A percentile compares a stretch with the other conserved stretches of the same genome.
Conservation (phyloP, 352 stramenopile genomes). For the Aphanomyces cochlioides region DNA sequence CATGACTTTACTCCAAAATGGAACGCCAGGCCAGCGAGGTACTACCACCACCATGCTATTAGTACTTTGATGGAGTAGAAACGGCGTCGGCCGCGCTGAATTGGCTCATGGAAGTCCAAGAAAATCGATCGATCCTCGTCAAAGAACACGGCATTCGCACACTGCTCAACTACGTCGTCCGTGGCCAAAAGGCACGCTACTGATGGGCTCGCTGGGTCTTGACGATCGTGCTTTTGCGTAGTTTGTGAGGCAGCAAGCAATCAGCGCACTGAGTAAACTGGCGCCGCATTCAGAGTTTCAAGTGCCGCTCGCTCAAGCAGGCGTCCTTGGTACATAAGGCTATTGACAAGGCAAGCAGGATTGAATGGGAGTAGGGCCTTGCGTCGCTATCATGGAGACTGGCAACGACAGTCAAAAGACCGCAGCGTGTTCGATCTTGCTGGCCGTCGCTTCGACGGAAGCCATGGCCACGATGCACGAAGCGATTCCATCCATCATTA, state of each 20-base stretch:
- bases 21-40: conserved; percentile 23
- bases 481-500: conserved; percentile 14
- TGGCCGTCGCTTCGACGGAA: conserved; percentile 16
- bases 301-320: conserved; percentile 25
- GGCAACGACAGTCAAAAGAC: conserved; percentile 30
- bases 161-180: conserved; percentile 29
- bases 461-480: conserved; percentile 16
- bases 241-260: conserved; percentile 27
- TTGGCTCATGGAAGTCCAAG: conserved; percentile 26
- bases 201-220: background rate
- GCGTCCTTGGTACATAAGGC: conserved; percentile 7
- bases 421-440: conserved; percentile 16
- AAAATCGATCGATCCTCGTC: conserved; percentile 26
- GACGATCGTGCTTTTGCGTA: background rate
- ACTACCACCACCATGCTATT: background rate
- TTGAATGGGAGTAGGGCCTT: conserved; percentile 8
- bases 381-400: conserved; percentile 21
- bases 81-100: conserved; percentile 25
- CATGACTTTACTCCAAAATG: conserved; percentile 12
- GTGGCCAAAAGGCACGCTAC: conserved; percentile 17
- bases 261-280: conserved; percentile 27
- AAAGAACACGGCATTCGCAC: conserved; percentile 27
- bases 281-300: conserved; percentile 27
- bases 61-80: background rate
- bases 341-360: background rate